A percentile compares a stretch with the other conserved stretches of the same genome.
Conservation (phyloP, 768 basidiomycete genomes). For the Mycena crocata region DNA sequence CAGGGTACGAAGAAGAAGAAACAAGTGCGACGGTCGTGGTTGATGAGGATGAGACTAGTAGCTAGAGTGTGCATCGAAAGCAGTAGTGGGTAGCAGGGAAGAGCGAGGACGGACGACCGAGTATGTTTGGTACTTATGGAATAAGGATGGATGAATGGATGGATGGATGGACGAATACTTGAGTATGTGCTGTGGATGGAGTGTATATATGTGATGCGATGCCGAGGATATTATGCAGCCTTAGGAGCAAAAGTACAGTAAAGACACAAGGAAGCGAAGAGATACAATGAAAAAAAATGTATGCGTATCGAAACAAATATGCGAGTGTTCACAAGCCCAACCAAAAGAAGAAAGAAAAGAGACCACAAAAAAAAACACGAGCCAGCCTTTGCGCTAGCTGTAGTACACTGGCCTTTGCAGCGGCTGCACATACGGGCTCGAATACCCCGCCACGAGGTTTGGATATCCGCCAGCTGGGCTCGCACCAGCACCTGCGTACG, state of each 20-base stretch:
- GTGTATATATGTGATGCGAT: neutral
- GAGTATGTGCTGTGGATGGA: neutral
- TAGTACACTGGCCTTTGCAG: conserved; percentile 9
- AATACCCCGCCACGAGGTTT: conserved; percentile 16
- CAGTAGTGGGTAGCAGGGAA: conserved; percentile 12
- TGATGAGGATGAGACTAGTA: neutral
- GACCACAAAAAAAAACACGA: neutral
- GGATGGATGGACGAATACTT: too few relatives aligned
- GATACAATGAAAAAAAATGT: too few relatives aligned
- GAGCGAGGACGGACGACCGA: too few relatives aligned
- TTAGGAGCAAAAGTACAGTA: neutral
- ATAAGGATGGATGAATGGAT: too few relatives aligned
- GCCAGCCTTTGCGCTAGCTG: conserved; percentile 18
- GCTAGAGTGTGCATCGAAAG: conserved; percentile 14
- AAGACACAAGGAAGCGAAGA: neutral
- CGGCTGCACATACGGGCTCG: conserved; percentile 22
- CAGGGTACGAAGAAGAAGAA: conserved; percentile 8
- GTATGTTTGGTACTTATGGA: too few relatives aligned
- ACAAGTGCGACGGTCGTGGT: conserved; percentile 2
- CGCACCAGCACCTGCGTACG: neutral
- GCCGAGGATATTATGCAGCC: neutral
- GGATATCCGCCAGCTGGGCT: conserved; percentile 2
- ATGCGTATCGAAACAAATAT: neutral
- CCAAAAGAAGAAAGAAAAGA: neutral
- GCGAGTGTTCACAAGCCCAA: neutral